Base-by-base conservation (phyloP, 2,329 filamentous ascomycete genomes). In the Gnomoniopsis smithogilvyi region DNA sequence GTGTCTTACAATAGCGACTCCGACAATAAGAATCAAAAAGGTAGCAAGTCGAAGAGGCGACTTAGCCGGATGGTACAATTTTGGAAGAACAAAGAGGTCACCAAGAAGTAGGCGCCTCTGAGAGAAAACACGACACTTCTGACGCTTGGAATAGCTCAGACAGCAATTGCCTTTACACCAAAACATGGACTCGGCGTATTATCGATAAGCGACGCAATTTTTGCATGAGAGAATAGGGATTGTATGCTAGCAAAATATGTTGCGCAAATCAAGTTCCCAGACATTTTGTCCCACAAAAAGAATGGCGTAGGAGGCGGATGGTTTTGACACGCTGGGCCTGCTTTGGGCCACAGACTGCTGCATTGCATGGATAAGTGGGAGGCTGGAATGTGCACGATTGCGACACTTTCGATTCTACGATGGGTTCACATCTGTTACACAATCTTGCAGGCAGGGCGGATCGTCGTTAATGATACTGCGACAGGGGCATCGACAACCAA, bases 21-120 rank as follows among this genome's bases (percentile, higher is more conserved):
- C 0, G 83, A 84, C 34, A 84, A 14, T 6, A 83, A 80, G 67
- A 79, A 78, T 76, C 65, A 70, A 8, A 86, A 85, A 70, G 68
- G 66, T 24, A 90, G 87, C 77, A 89, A 86, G 70, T 78, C 84
- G 41, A 56, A 51, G 24, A 90, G 86, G 70, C 82, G 89, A 33
- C 74, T 92, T 41, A 89, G 90, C 69, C 87, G 88, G 54, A 80
- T 92, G 76, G 86, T 92, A 80, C 86, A 88, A 66, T 93, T 93
- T 71, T 93, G 89, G 89, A 91, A 89, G 73, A 78, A 80, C 11
- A 85, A 81, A 67, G 80, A 81, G 62, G 51, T 58, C 46, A 38
- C 48, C 21, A 43, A 53, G 54, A 51, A 33, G 54, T 54, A 21
- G 45, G 26, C 21, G 6, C 26, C 51, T 12, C 22, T 45, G 22